Evolutionary conservation across 805 yeast species (phyloP), one percentile per base, ranked within the genome.

Genomic region (Myxozyma monticola): DNA sequence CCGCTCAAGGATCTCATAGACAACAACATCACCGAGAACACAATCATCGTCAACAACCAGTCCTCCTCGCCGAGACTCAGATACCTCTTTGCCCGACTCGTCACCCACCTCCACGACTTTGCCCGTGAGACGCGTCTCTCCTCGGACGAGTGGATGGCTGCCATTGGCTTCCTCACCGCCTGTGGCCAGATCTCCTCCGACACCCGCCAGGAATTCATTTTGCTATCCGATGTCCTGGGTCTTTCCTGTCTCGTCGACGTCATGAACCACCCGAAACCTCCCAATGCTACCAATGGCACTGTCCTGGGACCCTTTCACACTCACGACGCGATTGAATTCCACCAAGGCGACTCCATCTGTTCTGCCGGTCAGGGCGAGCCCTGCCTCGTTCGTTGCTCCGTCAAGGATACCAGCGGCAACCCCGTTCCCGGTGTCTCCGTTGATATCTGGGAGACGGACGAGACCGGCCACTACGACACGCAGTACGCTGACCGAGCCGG

Each of bases 391-490:
- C 47, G 43, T 39, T 70, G 71, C 39, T 55, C 51, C 25, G 56
- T 69, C 14, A 58, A 62, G 14, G 67, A 65, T 36, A 54, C 60
- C 12, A 26, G 51, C n/a, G 72, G 71, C 29, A 52, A 51, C 10
- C 69, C 72, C 3, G 51, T 69, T 25, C 54, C 42, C n/a, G 63
- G 63, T 24, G 71, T 64, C 18, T 48, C 56, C 42, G 61, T 69
- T 43, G 72, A 69, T 46, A 63, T 67, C 40, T 69, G 72, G 72
- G 70, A 69, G 36, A 68, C 71, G 54, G 72, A 68, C 41, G 65
- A 67, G 29, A 68, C 68, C 38, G 72, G 72, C 2, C 62, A 67
- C 20, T 69, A 69, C 45, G 72, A 69, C 30, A 67, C 66, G 33
- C 72, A 69, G 44, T 51, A 57, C 44, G 50, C 46, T 12, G 71